Base-by-base conservation (phyloP, 768 basidiomycete genomes). In the Suillus subalutaceus region DNA sequence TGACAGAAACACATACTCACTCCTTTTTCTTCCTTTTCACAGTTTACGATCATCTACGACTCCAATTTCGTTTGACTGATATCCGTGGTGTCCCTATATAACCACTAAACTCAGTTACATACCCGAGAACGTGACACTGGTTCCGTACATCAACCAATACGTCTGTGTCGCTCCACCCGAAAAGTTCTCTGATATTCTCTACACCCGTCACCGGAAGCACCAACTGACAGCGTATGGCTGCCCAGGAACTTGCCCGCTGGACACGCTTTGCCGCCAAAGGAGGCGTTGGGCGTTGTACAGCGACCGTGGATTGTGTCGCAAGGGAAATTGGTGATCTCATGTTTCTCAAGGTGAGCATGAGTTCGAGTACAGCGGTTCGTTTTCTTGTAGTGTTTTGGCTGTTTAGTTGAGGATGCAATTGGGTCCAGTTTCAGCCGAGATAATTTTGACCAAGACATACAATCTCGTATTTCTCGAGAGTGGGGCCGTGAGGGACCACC, bases 261-360 rank as follows among this genome's bases (percentile, higher is more conserved):
- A 90, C 90, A 12, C 83, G 93, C 48, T 94, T 95, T 74, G 93
- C 93, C 0, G 86, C 82, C 6, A 94, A 93, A 72, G 93, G 93
- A 0, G 93, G 93, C 16, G 93, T 95, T 63, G 93, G 93, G 6
- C 90, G 82, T 70, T 93, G 92, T 68, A 88, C 86, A 1, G 93
- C 93, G 5, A 65, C 83, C 32, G 82, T 84, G 63, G 93, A 96
- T 75, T 93, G 91, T 71, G 85, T 92, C 23, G 92, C 92, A 2
- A 87, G 92, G 74, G 82, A 83, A 46, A 75, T 84, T 13, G 89
- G 89, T 30, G 93, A 95, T 76, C 82, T 96, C 55, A 96, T 96
- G 93, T 94, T 96, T 74, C 77, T 95, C 59, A 89, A 91, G 85
- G 92, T 88, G 64, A 58, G 85, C 79, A 37, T 30, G 8, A 40